Conservation (phyloP, 1,139 yeast species). For the Kurtzmaniella natalensis region DNA sequence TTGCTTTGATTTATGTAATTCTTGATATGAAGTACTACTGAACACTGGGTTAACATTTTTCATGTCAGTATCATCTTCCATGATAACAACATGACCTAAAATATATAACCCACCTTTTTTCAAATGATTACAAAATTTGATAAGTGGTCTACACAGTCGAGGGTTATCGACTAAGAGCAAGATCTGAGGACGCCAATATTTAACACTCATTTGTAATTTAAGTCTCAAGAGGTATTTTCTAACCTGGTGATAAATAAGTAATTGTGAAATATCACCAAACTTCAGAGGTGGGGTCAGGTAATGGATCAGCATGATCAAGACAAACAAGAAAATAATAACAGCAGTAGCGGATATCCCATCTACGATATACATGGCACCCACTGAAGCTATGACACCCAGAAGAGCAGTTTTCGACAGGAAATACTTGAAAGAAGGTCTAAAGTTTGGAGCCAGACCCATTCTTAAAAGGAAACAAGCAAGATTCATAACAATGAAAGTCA, state of each 20-base stretch:
- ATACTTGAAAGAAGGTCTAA: conserved; percentile 88
- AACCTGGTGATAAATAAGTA: conserved; percentile 91
- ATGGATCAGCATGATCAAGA: conserved; percentile 74
- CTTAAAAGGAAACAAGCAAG: conserved; percentile 85
- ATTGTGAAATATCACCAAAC: conserved; percentile 97
- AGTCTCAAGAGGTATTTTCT: conserved; percentile 79
- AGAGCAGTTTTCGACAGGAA: conserved; percentile 82
- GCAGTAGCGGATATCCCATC: conserved; percentile 85
- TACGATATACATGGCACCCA: conserved; percentile 87
- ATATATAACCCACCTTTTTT: conserved; percentile 93
- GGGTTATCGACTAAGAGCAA: conserved; percentile 86
- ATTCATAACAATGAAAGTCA: conserved; percentile 93
- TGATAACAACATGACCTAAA: conserved; percentile 83
- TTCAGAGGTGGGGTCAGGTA: conserved; percentile 90
- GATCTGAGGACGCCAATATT: conserved; percentile 97
- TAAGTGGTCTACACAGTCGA: conserved; percentile 83
- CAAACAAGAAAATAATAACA: conserved; percentile 60
- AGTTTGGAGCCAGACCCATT: conserved; percentile 92
- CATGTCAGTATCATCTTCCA: conserved; percentile 33
- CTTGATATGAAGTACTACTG: conserved; percentile 44
- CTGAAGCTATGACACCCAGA: conserved; percentile 63
- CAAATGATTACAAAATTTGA: conserved; percentile 89
- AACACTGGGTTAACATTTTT: conserved; percentile 20
- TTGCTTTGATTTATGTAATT: conserved; percentile 63
- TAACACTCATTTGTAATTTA: conserved; percentile 82